phyloP scores from a whole-genome alignment of 805 yeast species.

The Saturnispora besseyi region DNA sequence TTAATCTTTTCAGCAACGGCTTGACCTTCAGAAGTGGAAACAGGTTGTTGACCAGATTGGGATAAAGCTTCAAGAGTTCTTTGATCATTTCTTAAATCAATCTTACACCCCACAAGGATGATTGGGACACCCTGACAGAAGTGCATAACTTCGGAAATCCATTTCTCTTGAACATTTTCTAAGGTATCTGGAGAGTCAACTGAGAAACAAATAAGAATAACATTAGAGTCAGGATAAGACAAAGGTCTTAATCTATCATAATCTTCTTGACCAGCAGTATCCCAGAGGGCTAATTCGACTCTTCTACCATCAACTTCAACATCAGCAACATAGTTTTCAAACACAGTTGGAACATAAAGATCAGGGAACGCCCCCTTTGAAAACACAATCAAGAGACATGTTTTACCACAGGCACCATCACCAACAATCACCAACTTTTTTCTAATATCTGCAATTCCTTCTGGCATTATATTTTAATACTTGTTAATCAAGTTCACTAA shows the following conservation, averaged over 20 bases:
- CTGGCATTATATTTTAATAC: conserved; percentile 25
- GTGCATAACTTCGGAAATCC: conserved; percentile 90
- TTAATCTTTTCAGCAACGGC: conserved; percentile 84
- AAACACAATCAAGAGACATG: conserved; percentile 79
- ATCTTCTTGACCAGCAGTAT: conserved; percentile 98
- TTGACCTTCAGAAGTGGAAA: conserved; percentile 73
- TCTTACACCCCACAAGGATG: conserved; percentile 86
- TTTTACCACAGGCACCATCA: conserved; percentile 97
- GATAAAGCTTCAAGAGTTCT: conserved; percentile 66
- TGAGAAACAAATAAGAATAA: conserved; percentile 83
- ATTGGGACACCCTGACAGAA: conserved; percentile 93
- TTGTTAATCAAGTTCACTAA: no score
- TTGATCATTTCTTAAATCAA: conserved; percentile 78
- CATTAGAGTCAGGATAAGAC: conserved; percentile 88
- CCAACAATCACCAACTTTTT: conserved; percentile 90
- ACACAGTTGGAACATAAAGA: conserved; percentile 92
- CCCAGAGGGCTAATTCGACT: conserved; percentile 93
- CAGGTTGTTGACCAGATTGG: conserved; percentile 73
- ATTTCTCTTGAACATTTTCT: conserved; percentile 90
- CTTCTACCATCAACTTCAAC: conserved; percentile 86
- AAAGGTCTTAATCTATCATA: conserved; percentile 88
- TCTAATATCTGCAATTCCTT: conserved; percentile 49
- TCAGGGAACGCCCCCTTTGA: conserved; percentile 89
- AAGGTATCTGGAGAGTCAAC: conserved; percentile 87
- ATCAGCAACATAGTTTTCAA: conserved; percentile 95